Percentiles rank a stretch among this genome's conserved stretches.
These are phyloP conservation scores for Spongospora subterranea DNA, from an alignment of 208 protist species.

Conservation along the genomic window DNA sequence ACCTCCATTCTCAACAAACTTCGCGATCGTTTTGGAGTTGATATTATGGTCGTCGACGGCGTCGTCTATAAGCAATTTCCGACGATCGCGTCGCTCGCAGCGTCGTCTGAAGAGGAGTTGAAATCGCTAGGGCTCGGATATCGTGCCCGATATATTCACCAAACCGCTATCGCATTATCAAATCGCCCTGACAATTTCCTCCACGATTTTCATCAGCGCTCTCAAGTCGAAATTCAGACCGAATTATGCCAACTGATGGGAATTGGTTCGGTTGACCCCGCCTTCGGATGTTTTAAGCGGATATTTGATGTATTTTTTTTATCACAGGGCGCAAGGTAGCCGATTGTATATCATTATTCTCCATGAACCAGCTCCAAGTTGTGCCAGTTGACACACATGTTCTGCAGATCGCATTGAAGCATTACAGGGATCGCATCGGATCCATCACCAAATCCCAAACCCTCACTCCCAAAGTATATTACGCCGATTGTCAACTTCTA, in stretches of 20 bases:
- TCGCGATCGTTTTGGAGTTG: constrained; percentile 10
- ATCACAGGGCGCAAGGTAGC: constrained; percentile 61
- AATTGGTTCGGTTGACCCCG: no score
- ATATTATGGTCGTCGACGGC: constrained; percentile 21
- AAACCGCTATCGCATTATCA: constrained; percentile 50
- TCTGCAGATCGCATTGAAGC: constrained; percentile 54
- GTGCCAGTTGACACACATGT: constrained; percentile 62
- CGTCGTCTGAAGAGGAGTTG: constrained; percentile 49
- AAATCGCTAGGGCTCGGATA: constrained; percentile 63
- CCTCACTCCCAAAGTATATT: neutral
- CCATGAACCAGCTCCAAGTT: neutral
- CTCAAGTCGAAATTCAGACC: neutral
- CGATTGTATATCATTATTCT: constrained; percentile 65
- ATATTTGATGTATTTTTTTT: neutral
- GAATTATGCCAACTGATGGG: constrained; percentile 13
- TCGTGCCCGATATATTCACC: constrained; percentile 53
- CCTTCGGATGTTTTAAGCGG: neutral
- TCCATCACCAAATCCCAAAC: neutral
- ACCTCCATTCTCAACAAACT: constrained; percentile 22
- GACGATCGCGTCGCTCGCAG: constrained; percentile 29
- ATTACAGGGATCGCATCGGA: constrained; percentile 46
- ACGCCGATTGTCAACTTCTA: neutral
- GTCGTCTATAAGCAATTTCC: constrained; percentile 55
- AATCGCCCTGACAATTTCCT: constrained; percentile 34
- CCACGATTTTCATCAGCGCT: neutral